phyloP scores from a whole-genome alignment of 2,329 filamentous ascomycete species.

The Fusarium nelsonii region DNA sequence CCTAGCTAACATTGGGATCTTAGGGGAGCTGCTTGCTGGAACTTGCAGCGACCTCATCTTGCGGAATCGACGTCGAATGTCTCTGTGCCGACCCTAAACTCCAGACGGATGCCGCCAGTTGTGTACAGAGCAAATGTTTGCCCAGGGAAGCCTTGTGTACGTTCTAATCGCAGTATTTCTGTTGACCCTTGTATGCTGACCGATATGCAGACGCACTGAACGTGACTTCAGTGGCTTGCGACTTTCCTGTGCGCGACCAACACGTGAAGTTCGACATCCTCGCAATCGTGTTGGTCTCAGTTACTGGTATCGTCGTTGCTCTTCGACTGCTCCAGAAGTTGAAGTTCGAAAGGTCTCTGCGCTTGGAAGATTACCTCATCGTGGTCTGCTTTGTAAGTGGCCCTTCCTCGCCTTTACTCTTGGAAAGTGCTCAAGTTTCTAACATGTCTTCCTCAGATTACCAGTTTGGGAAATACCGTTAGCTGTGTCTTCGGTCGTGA shows the following conservation, averaged over 20 bases:
- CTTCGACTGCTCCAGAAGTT: slow-evolving; percentile 8
- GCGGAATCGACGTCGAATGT: slow-evolving; percentile 9
- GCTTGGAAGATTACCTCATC: neutral
- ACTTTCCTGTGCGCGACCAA: slow-evolving; percentile 4
- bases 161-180: rapidly evolving
- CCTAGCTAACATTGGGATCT: neutral
- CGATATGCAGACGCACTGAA: neutral
- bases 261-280: slow-evolving; percentile 6
- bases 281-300: neutral
- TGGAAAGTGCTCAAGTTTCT: too few relatives aligned
- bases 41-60: slow-evolving; percentile 6
- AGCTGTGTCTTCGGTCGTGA: slow-evolving; percentile 10
- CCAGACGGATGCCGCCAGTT: slow-evolving; percentile 1
- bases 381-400: neutral
- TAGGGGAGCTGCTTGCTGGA: slow-evolving; percentile 13
- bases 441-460: neutral
- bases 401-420: rapidly evolving
- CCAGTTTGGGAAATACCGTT: neutral
- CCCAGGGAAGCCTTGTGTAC: neutral
- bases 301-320: neutral
- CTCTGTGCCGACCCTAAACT: slow-evolving; percentile 15
- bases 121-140: slow-evolving; percentile 2
- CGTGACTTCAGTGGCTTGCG: slow-evolving; percentile 5
- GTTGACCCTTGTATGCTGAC: neutral
- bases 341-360: neutral